phyloP scores from a whole-genome alignment of 1,284 basidiomycete genomes.

The Schizophyllum amplum region DNA sequence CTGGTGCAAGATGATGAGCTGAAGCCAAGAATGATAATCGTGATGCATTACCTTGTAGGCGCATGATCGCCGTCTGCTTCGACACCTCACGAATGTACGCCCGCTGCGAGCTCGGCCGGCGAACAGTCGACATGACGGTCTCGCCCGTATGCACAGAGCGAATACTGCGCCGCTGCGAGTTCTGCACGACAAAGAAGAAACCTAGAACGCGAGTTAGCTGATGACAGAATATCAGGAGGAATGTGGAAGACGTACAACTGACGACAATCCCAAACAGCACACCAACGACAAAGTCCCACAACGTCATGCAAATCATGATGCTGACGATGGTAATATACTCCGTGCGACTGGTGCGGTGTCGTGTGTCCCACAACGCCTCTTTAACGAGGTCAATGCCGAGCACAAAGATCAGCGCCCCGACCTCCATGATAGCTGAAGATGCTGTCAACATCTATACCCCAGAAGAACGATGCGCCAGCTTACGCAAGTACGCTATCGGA shows the following conservation, averaged over 20 bases:
- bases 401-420: slow-evolving; percentile 90
- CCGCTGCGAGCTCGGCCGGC: slow-evolving; percentile 82
- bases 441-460: not conserved
- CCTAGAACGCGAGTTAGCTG: slow-evolving; percentile 34
- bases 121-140: slow-evolving; percentile 83
- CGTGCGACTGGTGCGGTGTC: slow-evolving; percentile 76
- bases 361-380: slow-evolving; percentile 94
- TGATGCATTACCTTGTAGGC: slow-evolving; percentile 61
- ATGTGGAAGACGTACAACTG: slow-evolving; percentile 55
- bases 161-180: slow-evolving; percentile 78
- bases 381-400: slow-evolving; percentile 92
- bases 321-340: slow-evolving; percentile 76
- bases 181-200: slow-evolving; percentile 95
- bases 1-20: slow-evolving; percentile 21
- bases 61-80: slow-evolving; percentile 85
- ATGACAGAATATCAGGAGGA: slow-evolving; percentile 7
- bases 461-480: slow-evolving; percentile 23
- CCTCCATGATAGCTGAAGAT: slow-evolving; percentile 73
- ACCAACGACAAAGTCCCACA: slow-evolving; percentile 92
- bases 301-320: slow-evolving; percentile 87
- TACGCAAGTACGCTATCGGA: slow-evolving; percentile 85
- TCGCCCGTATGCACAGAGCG: slow-evolving; percentile 75
- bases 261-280: slow-evolving; percentile 89
- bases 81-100: slow-evolving; percentile 89
- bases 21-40: not conserved